phyloP scores from a whole-genome alignment of 768 basidiomycete species.

The Kwoniella mangroviensis region DNA sequence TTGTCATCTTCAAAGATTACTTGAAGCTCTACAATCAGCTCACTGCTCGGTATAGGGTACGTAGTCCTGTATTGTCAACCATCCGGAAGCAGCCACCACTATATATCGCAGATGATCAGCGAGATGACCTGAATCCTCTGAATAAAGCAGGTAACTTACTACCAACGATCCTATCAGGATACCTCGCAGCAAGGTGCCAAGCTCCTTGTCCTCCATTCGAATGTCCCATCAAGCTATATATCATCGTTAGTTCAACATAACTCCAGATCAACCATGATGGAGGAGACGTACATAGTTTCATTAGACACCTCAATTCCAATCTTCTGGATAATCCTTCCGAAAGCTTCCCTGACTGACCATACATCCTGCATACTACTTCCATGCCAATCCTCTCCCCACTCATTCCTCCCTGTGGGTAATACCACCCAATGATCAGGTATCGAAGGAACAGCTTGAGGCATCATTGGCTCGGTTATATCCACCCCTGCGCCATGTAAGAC shows the following conservation, averaged over 20 bases:
- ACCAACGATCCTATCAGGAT: slow-evolving; percentile 68
- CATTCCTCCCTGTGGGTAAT: slow-evolving; percentile 78
- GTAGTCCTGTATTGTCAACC: slow-evolving; percentile 86
- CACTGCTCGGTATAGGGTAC: slow-evolving; percentile 73
- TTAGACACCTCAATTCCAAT: slow-evolving; percentile 58
- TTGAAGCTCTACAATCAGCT: slow-evolving; percentile 53
- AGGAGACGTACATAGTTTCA: slow-evolving; percentile 42
- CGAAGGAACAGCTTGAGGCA: slow-evolving; percentile 68
- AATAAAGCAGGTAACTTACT: slow-evolving; percentile 11
- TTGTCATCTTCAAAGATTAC: neutral
- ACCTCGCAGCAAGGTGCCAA: slow-evolving; percentile 77
- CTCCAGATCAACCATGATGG: neutral
- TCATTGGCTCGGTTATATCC: slow-evolving; percentile 67
- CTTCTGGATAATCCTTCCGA: slow-evolving; percentile 61
- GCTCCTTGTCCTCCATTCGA: slow-evolving; percentile 92
- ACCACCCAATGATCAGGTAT: slow-evolving; percentile 73
- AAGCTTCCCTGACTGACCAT: slow-evolving; percentile 67
- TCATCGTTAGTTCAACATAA: neutral
- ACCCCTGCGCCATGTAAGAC: slow-evolving; percentile 77
- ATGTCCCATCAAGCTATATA: slow-evolving; percentile 75
- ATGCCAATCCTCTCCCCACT: slow-evolving; percentile 95
- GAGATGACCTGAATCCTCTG: neutral
- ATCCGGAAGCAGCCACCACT: slow-evolving; percentile 75
- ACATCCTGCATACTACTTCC: slow-evolving; percentile 77
- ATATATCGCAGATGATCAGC: neutral